Evolutionary conservation across 2,329 filamentous ascomycete species (phyloP).

Genomic region (Penicillium sp.): DNA sequence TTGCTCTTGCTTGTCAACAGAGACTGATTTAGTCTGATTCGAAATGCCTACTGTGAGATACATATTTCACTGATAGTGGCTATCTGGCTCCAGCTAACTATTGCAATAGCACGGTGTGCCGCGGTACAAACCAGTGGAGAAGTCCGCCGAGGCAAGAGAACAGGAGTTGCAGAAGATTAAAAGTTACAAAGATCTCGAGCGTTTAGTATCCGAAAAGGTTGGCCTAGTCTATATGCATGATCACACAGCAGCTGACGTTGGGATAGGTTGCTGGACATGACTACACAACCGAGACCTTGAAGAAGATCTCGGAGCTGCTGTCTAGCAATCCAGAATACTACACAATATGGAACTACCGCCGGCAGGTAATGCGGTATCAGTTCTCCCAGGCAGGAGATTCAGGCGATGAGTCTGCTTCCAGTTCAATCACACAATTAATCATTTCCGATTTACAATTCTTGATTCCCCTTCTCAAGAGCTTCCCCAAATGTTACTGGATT

Average conservation of each 20-base stretch:
- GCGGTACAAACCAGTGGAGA: conserved; percentile 58
- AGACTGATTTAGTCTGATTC: background rate
- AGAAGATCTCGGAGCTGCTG: conserved; percentile 44
- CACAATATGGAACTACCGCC: conserved; percentile 54
- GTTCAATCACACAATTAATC: conserved; percentile 54
- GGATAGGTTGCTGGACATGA: conserved; percentile 39
- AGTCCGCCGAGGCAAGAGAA: conserved; percentile 66
- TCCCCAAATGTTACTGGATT: conserved; percentile 98
- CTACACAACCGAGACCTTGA: conserved; percentile 43
- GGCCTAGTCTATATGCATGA: conserved; percentile 2
- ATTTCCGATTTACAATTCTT: conserved; percentile 75
- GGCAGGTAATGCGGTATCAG: conserved; percentile 63
- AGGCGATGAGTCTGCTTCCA: conserved; percentile 37
- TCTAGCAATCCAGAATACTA: conserved; percentile 49
- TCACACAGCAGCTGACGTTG: conserved; percentile 12
- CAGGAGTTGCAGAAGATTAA: conserved; percentile 72
- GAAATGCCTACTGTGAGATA: conserved; percentile 8
- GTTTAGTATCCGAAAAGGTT: conserved; percentile 64
- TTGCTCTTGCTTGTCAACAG: background rate
- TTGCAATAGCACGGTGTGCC: conserved; percentile 73
- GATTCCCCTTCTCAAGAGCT: conserved; percentile 76
- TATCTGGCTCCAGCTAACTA: conserved; percentile 20
- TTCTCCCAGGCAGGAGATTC: conserved; percentile 40
- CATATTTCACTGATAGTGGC: background rate
- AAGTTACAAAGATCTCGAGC: conserved; percentile 69